Base-by-base conservation (phyloP, 1,284 basidiomycete genomes). In the Boletus semigastroideus region DNA sequence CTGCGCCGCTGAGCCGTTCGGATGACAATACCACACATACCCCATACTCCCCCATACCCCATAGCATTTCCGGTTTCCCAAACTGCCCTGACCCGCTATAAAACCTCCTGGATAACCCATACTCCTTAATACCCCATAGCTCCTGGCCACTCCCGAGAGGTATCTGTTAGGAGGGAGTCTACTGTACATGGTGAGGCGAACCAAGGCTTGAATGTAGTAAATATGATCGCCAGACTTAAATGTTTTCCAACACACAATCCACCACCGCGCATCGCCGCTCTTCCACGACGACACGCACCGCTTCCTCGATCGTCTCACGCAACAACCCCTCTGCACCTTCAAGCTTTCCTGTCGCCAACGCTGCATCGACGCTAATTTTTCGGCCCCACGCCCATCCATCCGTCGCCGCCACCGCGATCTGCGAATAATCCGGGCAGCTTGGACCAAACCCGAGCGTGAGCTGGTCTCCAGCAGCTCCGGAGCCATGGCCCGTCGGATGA, bases 401-500 rank as follows among this genome's bases (percentile, higher is more conserved):
- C 16, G 76, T 76, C 0, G 82, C 80, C 1, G 85, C 85, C 12
- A 79, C 78, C 0, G 86, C 86, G 42, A 86, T 81, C 47, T 77
- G 74, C 0, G 80, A 68, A 58, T 82, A 83, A 59, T 87, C 82
- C 1, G 85, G 84, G 51, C 73, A 72, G n/a, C 77, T 71, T 4
- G 84, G 84, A 0, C 85, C 84, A 57, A 89, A 86, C 0, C 84
- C 82, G 9, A 84, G 76, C 16, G 80, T 78, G 4, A 89, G 75
- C 48, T 78, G 67, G 10, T 72, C 71, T 0, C 78, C 78, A 1
- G 73, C 65, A 0, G 72, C 74, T 6, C 64, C 63, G 31, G 79
- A 78, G 1, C 83, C 85, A 37, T 78, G 64, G 0, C 86, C 85
- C 0, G 64, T 56, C 0, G 86, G 86, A 59, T 89, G 80, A 0